A percentile compares a stretch with the other conserved stretches of the same genome.
Evolutionary conservation across 306 rosid genomes (phyloP).

Genomic region (Cucumis hystrix): DNA sequence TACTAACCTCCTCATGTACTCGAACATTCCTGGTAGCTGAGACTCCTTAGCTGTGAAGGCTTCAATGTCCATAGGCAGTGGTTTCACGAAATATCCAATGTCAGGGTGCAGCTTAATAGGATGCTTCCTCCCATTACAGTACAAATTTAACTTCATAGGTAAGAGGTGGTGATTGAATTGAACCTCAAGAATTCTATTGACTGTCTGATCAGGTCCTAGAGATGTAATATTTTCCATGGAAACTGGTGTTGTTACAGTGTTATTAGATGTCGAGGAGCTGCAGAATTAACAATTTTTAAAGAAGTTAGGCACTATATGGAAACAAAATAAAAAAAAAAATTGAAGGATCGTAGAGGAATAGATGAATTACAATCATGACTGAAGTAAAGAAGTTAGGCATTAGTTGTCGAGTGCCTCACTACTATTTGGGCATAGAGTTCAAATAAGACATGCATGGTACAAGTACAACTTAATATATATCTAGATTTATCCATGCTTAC

Average conservation of each 20-base stretch:
- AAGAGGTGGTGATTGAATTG: conserved; percentile 88
- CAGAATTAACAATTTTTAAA: conserved; percentile 15
- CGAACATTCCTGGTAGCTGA: conserved; percentile 89
- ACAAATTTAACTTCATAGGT: conserved; percentile 71
- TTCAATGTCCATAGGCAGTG: conserved; percentile 49
- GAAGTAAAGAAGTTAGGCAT: not conserved
- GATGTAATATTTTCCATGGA: conserved; percentile 57
- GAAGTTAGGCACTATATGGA: conserved; percentile 8
- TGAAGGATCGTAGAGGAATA: not conserved
- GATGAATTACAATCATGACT: not conserved
- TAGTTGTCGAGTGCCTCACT: not conserved
- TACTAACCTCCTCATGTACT: conserved; percentile 71
- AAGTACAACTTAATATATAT: not conserved
- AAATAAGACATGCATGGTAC: not conserved
- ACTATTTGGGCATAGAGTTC: not conserved
- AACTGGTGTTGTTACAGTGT: conserved; percentile 32
- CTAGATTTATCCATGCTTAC: not conserved
- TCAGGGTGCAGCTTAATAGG: conserved; percentile 77
- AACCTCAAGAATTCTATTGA: conserved; percentile 46
- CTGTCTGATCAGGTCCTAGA: conserved; percentile 65
- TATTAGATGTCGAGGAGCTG: conserved; percentile 40
- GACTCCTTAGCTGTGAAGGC: conserved; percentile 58
- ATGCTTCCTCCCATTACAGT: conserved; percentile 54
- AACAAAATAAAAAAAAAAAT: not conserved
- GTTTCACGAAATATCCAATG: conserved; percentile 77